Percentiles rank a stretch among this genome's conserved stretches.
Evolutionary conservation across 192 early-diverging fungal genomes (phyloP).

Genomic region (Dissophora ornata): DNA sequence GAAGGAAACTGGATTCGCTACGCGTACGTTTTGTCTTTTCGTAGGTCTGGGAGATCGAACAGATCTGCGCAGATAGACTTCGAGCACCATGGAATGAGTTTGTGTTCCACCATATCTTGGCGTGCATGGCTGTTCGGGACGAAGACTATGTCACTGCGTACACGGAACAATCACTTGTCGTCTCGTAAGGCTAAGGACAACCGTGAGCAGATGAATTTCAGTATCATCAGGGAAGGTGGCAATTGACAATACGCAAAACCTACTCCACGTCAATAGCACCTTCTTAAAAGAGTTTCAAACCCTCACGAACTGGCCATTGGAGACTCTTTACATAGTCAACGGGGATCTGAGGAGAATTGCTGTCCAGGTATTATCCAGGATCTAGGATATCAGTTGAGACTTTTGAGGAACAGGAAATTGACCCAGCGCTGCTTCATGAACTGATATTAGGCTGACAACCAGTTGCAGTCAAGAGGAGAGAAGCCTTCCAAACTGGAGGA

Average conservation of each 20-base stretch:
- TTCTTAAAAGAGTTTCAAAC: slow-evolving; percentile 63
- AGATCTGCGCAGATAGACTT: slow-evolving; percentile 22
- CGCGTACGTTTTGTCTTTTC: too few species aligned
- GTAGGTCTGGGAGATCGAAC: slow-evolving; percentile 30
- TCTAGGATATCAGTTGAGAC: too few species aligned
- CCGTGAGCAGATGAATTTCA: too few species aligned
- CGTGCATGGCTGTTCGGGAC: slow-evolving; percentile 25
- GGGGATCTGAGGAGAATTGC: slow-evolving; percentile 66
- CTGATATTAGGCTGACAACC: slow-evolving; percentile 63
- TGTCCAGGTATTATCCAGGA: slow-evolving; percentile 62
- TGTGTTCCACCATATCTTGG: slow-evolving; percentile 52
- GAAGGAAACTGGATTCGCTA: neutral
- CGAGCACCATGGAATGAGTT: slow-evolving; percentile 62
- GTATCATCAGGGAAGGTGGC: neutral
- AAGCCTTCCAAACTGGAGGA: slow-evolving; percentile 79
- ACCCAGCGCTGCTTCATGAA: too few species aligned
- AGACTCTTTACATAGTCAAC: slow-evolving; percentile 69
- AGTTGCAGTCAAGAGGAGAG: slow-evolving; percentile 47
- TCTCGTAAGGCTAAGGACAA: slow-evolving; percentile 62
- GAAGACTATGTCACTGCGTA: slow-evolving; percentile 55
- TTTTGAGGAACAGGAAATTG: too few species aligned
- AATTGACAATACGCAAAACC: too few species aligned
- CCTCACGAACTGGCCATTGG: slow-evolving; percentile 69
- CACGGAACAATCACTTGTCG: slow-evolving; percentile 57
- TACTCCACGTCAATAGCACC: slow-evolving; percentile 56